Conservation (phyloP, 2,329 filamentous ascomycete genomes). For the Ceratocystis cacaofunesta region DNA sequence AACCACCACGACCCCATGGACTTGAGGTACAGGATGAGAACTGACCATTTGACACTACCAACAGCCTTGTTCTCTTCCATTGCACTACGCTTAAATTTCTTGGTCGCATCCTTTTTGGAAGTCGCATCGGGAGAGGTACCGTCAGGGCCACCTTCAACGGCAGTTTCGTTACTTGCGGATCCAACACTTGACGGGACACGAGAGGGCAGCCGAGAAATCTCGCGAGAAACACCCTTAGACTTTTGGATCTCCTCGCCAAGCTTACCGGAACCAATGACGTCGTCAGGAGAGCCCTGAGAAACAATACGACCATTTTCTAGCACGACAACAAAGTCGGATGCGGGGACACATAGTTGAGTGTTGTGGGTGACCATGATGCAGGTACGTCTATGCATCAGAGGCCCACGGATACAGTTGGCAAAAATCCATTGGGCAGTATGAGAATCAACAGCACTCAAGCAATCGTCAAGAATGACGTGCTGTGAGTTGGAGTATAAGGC, state of each 20-base stretch:
- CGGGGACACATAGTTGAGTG: constrained; percentile 68
- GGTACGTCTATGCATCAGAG: constrained; percentile 74
- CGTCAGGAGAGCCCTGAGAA: constrained; percentile 59
- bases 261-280: constrained; percentile 74
- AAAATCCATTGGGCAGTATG: constrained; percentile 99
- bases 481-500: constrained; percentile 92
- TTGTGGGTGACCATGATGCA: constrained; percentile 96
- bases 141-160: constrained; percentile 32
- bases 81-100: constrained; percentile 32
- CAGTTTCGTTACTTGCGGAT: constrained; percentile 42
- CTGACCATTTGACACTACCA: constrained; percentile 75
- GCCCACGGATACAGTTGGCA: constrained; percentile 76
- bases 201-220: constrained; percentile 60
- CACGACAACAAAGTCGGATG: constrained; percentile 65
- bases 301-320: constrained; percentile 74
- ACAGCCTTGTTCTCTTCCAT: constrained; percentile 66
- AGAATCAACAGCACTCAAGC: constrained; percentile 88
- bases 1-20: constrained; percentile 98
- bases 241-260: constrained; percentile 72
- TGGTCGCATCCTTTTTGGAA: constrained; percentile 33
- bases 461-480: constrained; percentile 85
- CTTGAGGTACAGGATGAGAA: constrained; percentile 69
- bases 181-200: constrained; percentile 61
- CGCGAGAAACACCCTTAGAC: constrained; percentile 54
- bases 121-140: constrained; percentile 33